A percentile compares a stretch with the other conserved stretches of the same genome.
Conservation (phyloP, 164 flowering plant species). For the Nymphaea colorata region DNA sequence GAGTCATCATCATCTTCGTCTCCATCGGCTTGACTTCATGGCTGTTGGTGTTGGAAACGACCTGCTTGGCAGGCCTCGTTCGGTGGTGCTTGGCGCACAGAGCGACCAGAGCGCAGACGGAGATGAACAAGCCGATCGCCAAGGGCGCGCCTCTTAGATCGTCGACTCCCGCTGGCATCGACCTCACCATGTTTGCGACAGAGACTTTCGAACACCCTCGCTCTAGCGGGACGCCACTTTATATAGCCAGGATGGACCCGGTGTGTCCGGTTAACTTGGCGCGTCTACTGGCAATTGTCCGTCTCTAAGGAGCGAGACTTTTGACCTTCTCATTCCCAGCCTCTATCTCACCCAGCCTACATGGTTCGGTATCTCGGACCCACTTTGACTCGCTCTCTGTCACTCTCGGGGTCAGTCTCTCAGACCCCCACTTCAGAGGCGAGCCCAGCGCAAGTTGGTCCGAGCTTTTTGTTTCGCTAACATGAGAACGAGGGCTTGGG, state of each 20-base stretch:
- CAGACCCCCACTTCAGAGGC: too few relatives aligned
- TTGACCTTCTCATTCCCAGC: too few relatives aligned
- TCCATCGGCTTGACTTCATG: not conserved
- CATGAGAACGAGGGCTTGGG: too few relatives aligned
- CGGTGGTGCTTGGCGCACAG: constrained; percentile 25
- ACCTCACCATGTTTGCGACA: not conserved
- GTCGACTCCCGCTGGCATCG: not conserved
- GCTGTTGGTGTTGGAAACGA: not conserved
- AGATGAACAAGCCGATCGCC: constrained; percentile 21
- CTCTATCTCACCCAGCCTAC: not conserved
- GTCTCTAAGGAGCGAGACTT: not conserved
- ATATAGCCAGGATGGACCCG: not conserved
- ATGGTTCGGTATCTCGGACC: not conserved
- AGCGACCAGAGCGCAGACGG: constrained; percentile 22
- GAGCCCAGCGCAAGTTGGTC: too few relatives aligned
- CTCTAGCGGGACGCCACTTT: not conserved
- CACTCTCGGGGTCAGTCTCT: too few relatives aligned
- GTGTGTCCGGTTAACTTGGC: not conserved
- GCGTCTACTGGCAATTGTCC: not conserved
- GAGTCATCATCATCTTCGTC: not conserved
- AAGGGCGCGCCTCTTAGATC: not conserved
- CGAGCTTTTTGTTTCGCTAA: too few relatives aligned
- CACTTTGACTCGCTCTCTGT: too few relatives aligned
- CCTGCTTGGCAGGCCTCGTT: not conserved
- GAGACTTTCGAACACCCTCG: not conserved